A percentile compares a stretch with the other conserved stretches of the same genome.
Conservation (phyloP, 2,329 filamentous ascomycete species). For the Trichoderma harzianum region DNA sequence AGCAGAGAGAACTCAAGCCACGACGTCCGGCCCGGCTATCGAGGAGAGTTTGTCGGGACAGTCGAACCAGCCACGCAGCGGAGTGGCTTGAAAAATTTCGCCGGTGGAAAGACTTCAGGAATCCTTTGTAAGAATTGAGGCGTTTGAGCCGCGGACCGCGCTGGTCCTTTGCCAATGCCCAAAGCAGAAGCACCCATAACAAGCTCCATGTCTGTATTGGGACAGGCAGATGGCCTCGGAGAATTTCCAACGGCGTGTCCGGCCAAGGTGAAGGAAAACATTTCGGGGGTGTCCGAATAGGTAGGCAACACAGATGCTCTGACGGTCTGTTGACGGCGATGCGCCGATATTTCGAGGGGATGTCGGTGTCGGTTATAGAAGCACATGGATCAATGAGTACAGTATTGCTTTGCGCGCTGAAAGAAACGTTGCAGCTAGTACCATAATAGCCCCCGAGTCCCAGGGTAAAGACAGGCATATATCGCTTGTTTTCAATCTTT, state of each 20-base stretch:
- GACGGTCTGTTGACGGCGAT: neutral
- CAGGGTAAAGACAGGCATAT: neutral
- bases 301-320: neutral
- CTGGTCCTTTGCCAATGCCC: neutral
- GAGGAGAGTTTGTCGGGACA: neutral
- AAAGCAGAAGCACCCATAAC: neutral
- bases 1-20: neutral
- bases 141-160: neutral
- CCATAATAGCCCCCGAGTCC: neutral
- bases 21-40: neutral
- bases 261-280: neutral
- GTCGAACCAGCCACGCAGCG: neutral
- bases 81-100: neutral
- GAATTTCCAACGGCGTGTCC: conserved; percentile 2
- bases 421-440: neutral
- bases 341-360: neutral
- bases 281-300: conserved; percentile 9
- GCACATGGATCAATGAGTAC: neutral
- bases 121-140: neutral
- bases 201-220: neutral
- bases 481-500: neutral
- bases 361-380: neutral
- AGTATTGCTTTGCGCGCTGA: neutral
- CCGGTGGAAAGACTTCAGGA: neutral
- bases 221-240: neutral